Conservation (phyloP, 768 basidiomycete species). For the Termitomyces sp. region DNA sequence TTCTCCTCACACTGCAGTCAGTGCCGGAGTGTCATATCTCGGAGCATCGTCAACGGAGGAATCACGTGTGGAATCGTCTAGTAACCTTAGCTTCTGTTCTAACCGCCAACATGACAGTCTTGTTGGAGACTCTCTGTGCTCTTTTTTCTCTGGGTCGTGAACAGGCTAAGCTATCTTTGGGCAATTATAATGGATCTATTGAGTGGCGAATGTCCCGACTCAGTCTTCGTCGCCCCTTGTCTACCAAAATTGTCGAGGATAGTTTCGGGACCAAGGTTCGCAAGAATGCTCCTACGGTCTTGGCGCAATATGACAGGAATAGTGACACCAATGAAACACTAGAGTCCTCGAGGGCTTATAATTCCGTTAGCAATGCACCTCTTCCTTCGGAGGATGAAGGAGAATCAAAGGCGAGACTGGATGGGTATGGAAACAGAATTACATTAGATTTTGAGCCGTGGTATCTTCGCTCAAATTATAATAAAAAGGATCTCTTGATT, state of each 20-base stretch:
- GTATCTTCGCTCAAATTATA: slow-evolving; percentile 83
- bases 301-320: slow-evolving; percentile 12
- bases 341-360: slow-evolving; percentile 1
- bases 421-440: slow-evolving; percentile 31
- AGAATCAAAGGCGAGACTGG: not conserved
- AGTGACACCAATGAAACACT: slow-evolving; percentile 3
- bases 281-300: not conserved
- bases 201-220: slow-evolving; percentile 73
- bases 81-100: slow-evolving; percentile 45
- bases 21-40: slow-evolving; percentile 31
- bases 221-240: slow-evolving; percentile 47
- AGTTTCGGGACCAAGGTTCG: slow-evolving; percentile 38
- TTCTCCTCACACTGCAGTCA: slow-evolving; percentile 56
- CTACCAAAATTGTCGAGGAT: slow-evolving; percentile 13
- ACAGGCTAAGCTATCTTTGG: slow-evolving; percentile 62
- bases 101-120: slow-evolving; percentile 46
- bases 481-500: slow-evolving; percentile 73
- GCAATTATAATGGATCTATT: slow-evolving; percentile 68
- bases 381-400: slow-evolving; percentile 4
- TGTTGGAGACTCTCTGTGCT: slow-evolving; percentile 54
- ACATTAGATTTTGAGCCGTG: slow-evolving; percentile 54
- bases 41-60: slow-evolving; percentile 22
- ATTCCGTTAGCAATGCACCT: slow-evolving; percentile 1
- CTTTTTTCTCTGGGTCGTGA: slow-evolving; percentile 61
- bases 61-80: slow-evolving; percentile 36